Conservation (phyloP, 768 basidiomycete species). For the Phaffia tasmanica region DNA sequence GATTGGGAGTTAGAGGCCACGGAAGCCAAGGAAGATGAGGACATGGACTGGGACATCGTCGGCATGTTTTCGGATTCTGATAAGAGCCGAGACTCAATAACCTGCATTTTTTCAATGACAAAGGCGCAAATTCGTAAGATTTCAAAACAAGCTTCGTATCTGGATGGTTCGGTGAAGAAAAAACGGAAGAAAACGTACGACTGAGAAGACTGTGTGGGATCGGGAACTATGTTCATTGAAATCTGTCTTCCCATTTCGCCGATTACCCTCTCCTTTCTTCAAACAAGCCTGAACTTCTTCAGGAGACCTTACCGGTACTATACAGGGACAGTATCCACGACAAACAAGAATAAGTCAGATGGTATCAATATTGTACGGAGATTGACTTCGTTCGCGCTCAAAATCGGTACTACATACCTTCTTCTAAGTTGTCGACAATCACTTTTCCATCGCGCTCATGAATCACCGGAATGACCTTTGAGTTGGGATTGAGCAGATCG, state of each 20-base stretch:
- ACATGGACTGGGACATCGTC: too few species aligned
- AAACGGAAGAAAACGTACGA: slow-evolving; percentile 27
- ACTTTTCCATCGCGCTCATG: slow-evolving; percentile 19
- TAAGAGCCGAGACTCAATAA: too few species aligned
- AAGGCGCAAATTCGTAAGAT: not conserved
- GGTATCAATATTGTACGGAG: not conserved
- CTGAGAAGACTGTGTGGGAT: slow-evolving; percentile 39
- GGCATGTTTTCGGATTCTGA: too few species aligned
- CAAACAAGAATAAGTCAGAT: not conserved
- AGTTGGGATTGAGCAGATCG: slow-evolving; percentile 21
- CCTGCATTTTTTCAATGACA: not conserved
- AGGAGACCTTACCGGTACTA: slow-evolving; percentile 15
- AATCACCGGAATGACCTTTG: slow-evolving; percentile 11
- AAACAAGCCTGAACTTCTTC: slow-evolving; percentile 19
- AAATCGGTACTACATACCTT: slow-evolving; percentile 11
- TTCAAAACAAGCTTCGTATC: not conserved
- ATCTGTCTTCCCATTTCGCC: slow-evolving; percentile 22
- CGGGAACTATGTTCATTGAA: slow-evolving; percentile 37
- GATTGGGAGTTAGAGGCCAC: too few species aligned
- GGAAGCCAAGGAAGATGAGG: too few species aligned
- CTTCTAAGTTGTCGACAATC: slow-evolving; percentile 9
- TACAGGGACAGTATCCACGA: not conserved
- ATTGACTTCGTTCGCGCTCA: not conserved
- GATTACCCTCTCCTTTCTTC: slow-evolving; percentile 21
- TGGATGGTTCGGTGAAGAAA: not conserved